Conservation (phyloP, 345 rosid species). For the Eutrema heterophyllum region DNA sequence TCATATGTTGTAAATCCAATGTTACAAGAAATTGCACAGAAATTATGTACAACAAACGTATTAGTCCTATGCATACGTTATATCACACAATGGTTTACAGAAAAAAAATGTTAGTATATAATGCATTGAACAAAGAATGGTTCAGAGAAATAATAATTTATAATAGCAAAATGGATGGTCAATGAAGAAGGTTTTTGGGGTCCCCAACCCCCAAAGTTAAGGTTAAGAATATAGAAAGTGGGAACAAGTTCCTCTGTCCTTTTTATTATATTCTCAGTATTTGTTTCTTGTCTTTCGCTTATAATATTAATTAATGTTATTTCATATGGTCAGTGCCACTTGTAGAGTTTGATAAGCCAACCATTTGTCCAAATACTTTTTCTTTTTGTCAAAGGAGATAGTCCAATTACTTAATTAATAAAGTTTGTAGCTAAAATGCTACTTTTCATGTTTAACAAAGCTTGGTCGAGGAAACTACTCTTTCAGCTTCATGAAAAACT, state of each 20-base stretch:
- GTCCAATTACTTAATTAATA: not conserved
- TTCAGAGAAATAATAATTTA: not conserved
- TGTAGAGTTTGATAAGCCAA: constrained; percentile 16
- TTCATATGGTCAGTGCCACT: constrained; percentile 9
- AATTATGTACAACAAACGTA: not conserved
- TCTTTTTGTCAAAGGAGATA: not conserved
- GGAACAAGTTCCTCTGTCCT: constrained; percentile 22
- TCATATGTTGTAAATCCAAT: not conserved
- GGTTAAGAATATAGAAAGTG: constrained; percentile 11
- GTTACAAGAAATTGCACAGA: not conserved
- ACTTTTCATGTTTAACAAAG: too few relatives aligned
- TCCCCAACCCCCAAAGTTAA: constrained; percentile 25
- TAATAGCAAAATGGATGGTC: constrained; percentile 22
- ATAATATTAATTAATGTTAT: not conserved
- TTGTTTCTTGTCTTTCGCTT: constrained; percentile 10
- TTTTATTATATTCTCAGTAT: constrained; percentile 2
- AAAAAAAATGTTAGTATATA: not conserved
- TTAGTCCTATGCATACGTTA: not conserved
- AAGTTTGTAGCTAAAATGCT: not conserved
- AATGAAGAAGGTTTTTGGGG: constrained; percentile 23
- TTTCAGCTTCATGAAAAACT: too few relatives aligned
- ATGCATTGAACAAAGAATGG: not conserved
- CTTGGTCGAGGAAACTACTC: too few relatives aligned
- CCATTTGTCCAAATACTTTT: not conserved
- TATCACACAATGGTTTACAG: not conserved